Base-by-base conservation (phyloP, 768 basidiomycete species). In the Suillus americanus region DNA sequence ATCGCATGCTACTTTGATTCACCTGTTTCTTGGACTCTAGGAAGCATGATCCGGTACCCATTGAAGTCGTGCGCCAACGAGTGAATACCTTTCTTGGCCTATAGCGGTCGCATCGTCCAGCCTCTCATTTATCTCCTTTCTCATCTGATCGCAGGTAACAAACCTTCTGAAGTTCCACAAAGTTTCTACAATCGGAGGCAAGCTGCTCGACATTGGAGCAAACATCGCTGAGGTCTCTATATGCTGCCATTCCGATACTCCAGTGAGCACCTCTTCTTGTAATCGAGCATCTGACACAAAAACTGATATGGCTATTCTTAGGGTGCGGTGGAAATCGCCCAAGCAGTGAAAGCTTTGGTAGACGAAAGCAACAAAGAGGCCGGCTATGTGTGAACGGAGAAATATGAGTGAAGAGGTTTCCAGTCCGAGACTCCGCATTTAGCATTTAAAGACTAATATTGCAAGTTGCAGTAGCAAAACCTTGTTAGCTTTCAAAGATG, bases 161-260 rank as follows among this genome's bases (percentile, higher is more conserved):
- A 77, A 72, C 23, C 69, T 88, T 12, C 78, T 88, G 35, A 71
- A 68, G 16, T 71, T 74, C 62, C 81, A 79, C 5, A 69, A 79
- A 63, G 77, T 88, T 55, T 86, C 86, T 14, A 88, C 87, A 3
- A 73, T 77, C 1, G 72, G 74, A 30, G 82, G 81, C 3, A 74
- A 71, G 0, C 73, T 69, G 59, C 67, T 87, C 1, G 80, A 82
- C 3, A 73, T 87, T 2, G 81, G 80, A 6, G 71, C 75, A 5
- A 77, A 79, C 57, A 69, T 88, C 10, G 62, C 68, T 0, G 83
- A 86, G 60, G 84, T 89, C 0, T 83, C 87, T 5, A 88, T 89
- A 25, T 89, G 86, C 62, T 85, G 85, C 64, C 88, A 89, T 70
- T 88, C 86, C 0, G 87, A 89, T 63, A 88, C 85, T 0, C 86